These are phyloP conservation scores for Noccaea bulbosa DNA, from an alignment of 345 rosid genomes.

Conservation along the genomic window DNA sequence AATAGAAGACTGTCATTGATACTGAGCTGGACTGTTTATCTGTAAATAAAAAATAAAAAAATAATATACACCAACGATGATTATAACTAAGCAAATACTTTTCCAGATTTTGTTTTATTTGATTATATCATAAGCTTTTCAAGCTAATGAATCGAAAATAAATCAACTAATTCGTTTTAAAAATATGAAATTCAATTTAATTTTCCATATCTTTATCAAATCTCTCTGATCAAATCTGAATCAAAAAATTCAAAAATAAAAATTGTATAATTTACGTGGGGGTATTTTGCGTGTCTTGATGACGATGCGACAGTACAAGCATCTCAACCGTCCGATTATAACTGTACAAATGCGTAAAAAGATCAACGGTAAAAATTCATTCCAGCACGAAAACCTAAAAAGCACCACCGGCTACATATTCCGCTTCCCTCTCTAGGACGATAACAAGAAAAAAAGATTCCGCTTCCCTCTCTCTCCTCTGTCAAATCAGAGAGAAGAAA, in stretches of 20 bases:
- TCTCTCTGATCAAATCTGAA: not conserved
- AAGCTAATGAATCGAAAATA: no score
- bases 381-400: not conserved
- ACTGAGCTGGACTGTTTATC: no score
- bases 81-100: no score
- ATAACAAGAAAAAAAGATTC: constrained; percentile 13
- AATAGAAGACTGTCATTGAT: no score
- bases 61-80: no score
- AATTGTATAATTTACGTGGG: not conserved
- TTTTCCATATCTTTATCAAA: not conserved
- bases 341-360: not conserved
- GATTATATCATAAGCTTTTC: no score
- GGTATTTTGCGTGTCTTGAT: not conserved
- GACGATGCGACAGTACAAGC: not conserved
- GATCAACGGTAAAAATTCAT: constrained; percentile 10
- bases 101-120: no score
- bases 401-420: not conserved
- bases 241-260: not conserved
- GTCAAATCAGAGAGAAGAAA: not conserved
- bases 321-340: constrained; percentile 21
- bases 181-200: not conserved
- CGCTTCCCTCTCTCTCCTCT: not conserved
- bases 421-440: not conserved
- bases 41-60: no score
- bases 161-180: no score